Evolutionary conservation across 768 basidiomycete species (phyloP).

Genomic region (Boletus edulis): DNA sequence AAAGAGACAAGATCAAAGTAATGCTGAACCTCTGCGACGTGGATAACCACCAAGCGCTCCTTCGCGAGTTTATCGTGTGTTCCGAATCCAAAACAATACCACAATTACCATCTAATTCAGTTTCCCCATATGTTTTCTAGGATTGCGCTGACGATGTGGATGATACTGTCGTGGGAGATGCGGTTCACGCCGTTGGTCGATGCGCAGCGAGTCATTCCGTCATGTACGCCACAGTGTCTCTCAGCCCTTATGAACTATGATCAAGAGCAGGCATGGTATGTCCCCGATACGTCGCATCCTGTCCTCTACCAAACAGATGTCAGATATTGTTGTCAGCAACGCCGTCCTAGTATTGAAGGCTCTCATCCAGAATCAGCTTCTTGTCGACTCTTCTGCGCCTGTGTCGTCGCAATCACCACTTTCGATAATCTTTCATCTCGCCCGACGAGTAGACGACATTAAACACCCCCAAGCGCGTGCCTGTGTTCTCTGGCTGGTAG

Average conservation of each 20-base stretch:
- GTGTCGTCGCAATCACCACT: conserved; percentile 42
- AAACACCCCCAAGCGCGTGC: conserved; percentile 78
- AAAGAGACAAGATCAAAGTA: conserved; percentile 72
- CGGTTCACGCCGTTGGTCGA: conserved; percentile 76
- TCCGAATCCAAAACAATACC: background rate
- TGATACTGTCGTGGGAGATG: conserved; percentile 64
- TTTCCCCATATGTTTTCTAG: conserved; percentile 36
- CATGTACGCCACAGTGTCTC: conserved; percentile 69
- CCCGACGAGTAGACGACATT: conserved; percentile 75
- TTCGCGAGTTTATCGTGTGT: conserved; percentile 84
- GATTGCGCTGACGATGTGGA: conserved; percentile 80
- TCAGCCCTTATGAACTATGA: conserved; percentile 72
- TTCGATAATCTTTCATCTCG: conserved; percentile 75
- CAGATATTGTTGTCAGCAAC: conserved; percentile 74
- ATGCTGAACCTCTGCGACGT: conserved; percentile 61
- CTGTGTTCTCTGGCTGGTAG: conserved; percentile 90
- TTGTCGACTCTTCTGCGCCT: conserved; percentile 30
- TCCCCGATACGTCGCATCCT: conserved; percentile 4
- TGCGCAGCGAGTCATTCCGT: conserved; percentile 69
- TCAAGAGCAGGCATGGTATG: conserved; percentile 73
- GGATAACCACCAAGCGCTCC: conserved; percentile 66
- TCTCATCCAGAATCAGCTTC: conserved; percentile 70
- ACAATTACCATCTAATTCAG: background rate
- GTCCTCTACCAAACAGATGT: conserved; percentile 2
- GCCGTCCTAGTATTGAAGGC: conserved; percentile 85